phyloP scores from a whole-genome alignment of 192 early-diverging fungal genomes.

The Obelidium mucronatum region DNA sequence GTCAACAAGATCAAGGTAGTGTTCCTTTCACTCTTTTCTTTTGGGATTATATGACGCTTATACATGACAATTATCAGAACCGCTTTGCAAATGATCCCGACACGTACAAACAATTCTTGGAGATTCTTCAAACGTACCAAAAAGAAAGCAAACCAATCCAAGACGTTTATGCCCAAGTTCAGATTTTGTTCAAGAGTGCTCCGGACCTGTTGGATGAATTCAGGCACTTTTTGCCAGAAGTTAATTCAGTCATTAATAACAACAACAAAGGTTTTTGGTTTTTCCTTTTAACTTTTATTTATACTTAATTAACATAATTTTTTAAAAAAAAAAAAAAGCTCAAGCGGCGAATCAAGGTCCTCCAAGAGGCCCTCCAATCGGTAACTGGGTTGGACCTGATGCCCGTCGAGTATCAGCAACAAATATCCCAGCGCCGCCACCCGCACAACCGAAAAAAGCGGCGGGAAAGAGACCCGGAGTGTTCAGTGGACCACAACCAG shows the following conservation, averaged over 20 bases:
- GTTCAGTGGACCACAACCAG: conserved; percentile 4
- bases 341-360: too few relatives aligned
- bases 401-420: background rate
- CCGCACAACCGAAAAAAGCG: background rate
- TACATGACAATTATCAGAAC: conserved; percentile 60
- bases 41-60: conserved; percentile 17
- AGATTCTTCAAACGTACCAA: conserved; percentile 98
- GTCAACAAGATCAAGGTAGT: conserved; percentile 97
- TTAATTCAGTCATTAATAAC: conserved; percentile 53
- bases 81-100: conserved; percentile 93
- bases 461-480: conserved; percentile 20
- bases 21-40: conserved; percentile 6
- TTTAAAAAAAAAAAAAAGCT: too few relatives aligned
- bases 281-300: too few relatives aligned
- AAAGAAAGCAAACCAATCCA: conserved; percentile 95
- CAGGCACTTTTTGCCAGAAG: conserved; percentile 97
- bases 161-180: conserved; percentile 97
- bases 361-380: background rate
- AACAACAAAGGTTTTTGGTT: too few relatives aligned
- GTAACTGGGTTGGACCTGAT: background rate
- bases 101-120: conserved; percentile 96
- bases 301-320: too few relatives aligned
- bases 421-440: background rate
- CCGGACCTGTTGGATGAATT: conserved; percentile 96
- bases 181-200: conserved; percentile 82